These are phyloP conservation scores for Xylaria bambusicola DNA, from an alignment of 495 filamentous ascomycete genomes.

Conservation along the genomic window DNA sequence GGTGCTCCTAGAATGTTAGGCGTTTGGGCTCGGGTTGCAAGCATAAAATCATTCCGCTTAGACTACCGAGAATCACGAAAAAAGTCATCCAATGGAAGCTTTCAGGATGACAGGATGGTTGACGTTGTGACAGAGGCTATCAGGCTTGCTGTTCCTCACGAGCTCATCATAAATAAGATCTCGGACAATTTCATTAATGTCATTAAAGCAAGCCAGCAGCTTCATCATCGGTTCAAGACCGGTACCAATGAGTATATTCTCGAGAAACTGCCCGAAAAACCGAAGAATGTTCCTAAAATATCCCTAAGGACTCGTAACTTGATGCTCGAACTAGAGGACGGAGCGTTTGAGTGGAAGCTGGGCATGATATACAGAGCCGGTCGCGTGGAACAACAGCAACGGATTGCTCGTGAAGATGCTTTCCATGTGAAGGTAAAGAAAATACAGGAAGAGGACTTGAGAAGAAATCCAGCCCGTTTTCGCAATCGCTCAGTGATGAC, in stretches of 20 bases:
- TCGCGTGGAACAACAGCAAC: constrained; percentile 82
- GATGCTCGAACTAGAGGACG: constrained; percentile 91
- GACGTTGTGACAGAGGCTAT: constrained; percentile 86
- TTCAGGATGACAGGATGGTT: constrained; percentile 76
- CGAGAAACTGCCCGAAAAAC: constrained; percentile 76
- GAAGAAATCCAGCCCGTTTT: constrained; percentile 47
- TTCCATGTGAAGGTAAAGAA: constrained; percentile 85
- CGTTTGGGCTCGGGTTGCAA: constrained; percentile 83
- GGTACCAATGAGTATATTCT: constrained; percentile 85
- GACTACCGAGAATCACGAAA: constrained; percentile 76
- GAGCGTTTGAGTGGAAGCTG: constrained; percentile 96
- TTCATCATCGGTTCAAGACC: constrained; percentile 87
- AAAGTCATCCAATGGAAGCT: constrained; percentile 59
- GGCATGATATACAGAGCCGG: constrained; percentile 89
- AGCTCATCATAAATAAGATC: constrained; percentile 85
- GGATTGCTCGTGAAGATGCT: constrained; percentile 85
- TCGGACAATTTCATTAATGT: constrained; percentile 91
- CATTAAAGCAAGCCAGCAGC: constrained; percentile 81
- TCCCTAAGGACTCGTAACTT: constrained; percentile 78
- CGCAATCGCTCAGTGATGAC: constrained; percentile 53
- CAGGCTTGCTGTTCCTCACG: constrained; percentile 87
- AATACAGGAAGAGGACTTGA: constrained; percentile 66
- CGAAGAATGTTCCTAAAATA: constrained; percentile 82
- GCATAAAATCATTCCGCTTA: constrained; percentile 74
- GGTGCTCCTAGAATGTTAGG: constrained; percentile 77